These are phyloP conservation scores for Candida pseudoglaebosa DNA, from an alignment of 805 yeast species.

Conservation along the genomic window DNA sequence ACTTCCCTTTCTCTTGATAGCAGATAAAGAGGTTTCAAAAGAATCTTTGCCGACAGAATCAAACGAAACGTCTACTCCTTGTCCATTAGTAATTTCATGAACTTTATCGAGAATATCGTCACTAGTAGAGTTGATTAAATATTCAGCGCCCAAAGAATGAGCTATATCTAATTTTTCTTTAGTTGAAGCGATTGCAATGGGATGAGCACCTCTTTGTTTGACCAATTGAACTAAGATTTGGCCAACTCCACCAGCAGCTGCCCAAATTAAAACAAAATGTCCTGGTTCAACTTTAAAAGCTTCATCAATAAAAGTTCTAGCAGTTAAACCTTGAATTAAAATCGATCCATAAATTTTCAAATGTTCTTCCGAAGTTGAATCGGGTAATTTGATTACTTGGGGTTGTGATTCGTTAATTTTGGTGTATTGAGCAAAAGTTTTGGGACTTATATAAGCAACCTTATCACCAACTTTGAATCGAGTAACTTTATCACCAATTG, in stretches of 20 bases:
- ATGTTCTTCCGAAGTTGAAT: slow-evolving; percentile 42
- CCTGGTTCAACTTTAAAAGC: slow-evolving; percentile 64
- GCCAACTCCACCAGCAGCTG: slow-evolving; percentile 97
- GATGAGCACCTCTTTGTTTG: slow-evolving; percentile 63
- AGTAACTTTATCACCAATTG: slow-evolving; percentile 56
- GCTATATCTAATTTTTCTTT: slow-evolving; percentile 67
- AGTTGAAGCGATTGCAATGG: slow-evolving; percentile 81
- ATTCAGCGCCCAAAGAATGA: slow-evolving; percentile 73
- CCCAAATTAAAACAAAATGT: slow-evolving; percentile 75
- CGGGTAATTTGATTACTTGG: slow-evolving; percentile 47
- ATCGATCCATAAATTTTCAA: slow-evolving; percentile 57
- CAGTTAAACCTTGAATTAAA: slow-evolving; percentile 74
- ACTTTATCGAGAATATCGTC: slow-evolving; percentile 58
- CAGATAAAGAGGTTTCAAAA: slow-evolving; percentile 56
- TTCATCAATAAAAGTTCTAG: slow-evolving; percentile 63
- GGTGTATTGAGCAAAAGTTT: slow-evolving; percentile 73
- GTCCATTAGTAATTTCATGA: slow-evolving; percentile 55
- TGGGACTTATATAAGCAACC: slow-evolving; percentile 51
- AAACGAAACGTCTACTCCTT: slow-evolving; percentile 65
- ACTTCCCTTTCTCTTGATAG: slow-evolving; percentile 68
- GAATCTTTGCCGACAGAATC: slow-evolving; percentile 82
- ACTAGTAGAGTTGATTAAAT: slow-evolving; percentile 49
- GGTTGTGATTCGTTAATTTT: slow-evolving; percentile 36
- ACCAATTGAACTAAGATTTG: slow-evolving; percentile 64
- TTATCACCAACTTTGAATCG: slow-evolving; percentile 64